Evolutionary conservation across 441 rosid species (phyloP).

Genomic region (Brassica hybrid): DNA sequence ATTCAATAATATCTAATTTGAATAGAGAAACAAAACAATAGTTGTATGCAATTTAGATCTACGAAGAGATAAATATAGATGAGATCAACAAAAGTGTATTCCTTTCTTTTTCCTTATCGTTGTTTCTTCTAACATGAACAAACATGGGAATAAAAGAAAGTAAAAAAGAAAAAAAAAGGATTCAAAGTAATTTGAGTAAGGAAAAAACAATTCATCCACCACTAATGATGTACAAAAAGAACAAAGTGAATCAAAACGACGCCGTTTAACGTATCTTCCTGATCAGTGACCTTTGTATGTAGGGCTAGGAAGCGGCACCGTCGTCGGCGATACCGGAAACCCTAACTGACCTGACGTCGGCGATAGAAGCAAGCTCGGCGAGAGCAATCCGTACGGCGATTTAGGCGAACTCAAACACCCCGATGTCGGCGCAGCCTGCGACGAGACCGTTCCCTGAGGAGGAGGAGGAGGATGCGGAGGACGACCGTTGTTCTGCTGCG

Average conservation of each 20-base stretch:
- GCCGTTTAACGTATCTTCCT: neutral
- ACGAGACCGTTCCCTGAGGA: constrained; percentile 23
- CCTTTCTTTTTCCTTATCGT: constrained; percentile 38
- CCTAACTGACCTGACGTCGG: constrained; percentile 64
- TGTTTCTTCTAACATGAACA: constrained; percentile 35
- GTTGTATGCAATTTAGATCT: neutral
- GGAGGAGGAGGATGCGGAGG: constrained; percentile 44
- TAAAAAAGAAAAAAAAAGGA: neutral
- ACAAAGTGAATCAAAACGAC: constrained; percentile 39
- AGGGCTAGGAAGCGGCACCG: constrained; percentile 74
- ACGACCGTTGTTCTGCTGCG: constrained; percentile 35
- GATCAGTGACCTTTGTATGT: constrained; percentile 58
- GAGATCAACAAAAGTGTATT: constrained; percentile 26
- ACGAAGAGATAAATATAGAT: neutral
- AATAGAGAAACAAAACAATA: neutral
- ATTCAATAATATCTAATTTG: neutral
- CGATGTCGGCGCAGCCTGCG: constrained; percentile 30
- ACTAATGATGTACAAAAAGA: constrained; percentile 53
- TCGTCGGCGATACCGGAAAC: constrained; percentile 75
- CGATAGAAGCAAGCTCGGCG: constrained; percentile 71
- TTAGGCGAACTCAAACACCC: constrained; percentile 81
- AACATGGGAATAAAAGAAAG: constrained; percentile 20
- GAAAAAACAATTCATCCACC: constrained; percentile 31
- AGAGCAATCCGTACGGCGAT: constrained; percentile 66
- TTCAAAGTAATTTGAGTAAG: constrained; percentile 19